Evolutionary conservation across 2,329 filamentous ascomycete species (phyloP), one percentile per base, ranked within the genome.

Genomic region (Podosphaera leucotricha): DNA sequence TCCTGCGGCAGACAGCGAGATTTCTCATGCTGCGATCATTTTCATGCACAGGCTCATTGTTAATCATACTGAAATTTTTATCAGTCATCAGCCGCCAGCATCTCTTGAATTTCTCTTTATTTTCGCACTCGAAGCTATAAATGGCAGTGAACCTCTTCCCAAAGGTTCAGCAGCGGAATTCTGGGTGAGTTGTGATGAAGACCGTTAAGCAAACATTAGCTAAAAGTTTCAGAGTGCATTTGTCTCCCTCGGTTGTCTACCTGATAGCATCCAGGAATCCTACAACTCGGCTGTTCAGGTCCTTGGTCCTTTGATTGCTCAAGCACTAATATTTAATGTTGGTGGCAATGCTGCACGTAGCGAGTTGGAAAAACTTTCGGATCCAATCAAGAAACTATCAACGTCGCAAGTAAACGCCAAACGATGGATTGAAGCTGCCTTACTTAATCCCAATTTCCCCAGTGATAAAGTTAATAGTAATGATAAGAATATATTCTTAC

Each of bases 81-180:
- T 83, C 41, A 61, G 59, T 4, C 60, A 72, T 7, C 68, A 76
- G 43, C 65, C 72, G 3, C 58, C 66, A 10, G 65, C 69, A 1
- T 64, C 68, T 10, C 64, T 79, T 1, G 73, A 79, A 46, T 72
- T 68, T 51, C 69, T 84, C 47, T 79, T 92, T 53, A 61, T 76
- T 44, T 86, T 87, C 53, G 71, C 75, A 0, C 62, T 90, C 11
- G 70, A 72, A 52, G 75, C 81, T 6, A 62, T 92, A 6, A 69
- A 76, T 38, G 77, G 77, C 11, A 72, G 68, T 24, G 82, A 90
- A 47, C 75, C 79, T 0, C 62, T 92, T 8, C 79, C 81, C 0
- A 92, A 90, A 60, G 70, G 70, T 24, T 72, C 79, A 2, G 72
- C 82, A 1, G 72, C 76, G 7, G 73, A 79, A 22, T 81, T 92